Evolutionary conservation across 148 eudicot species (phyloP), one percentile per base, ranked within the genome.

Genomic region (Fallopia convolvulus): DNA sequence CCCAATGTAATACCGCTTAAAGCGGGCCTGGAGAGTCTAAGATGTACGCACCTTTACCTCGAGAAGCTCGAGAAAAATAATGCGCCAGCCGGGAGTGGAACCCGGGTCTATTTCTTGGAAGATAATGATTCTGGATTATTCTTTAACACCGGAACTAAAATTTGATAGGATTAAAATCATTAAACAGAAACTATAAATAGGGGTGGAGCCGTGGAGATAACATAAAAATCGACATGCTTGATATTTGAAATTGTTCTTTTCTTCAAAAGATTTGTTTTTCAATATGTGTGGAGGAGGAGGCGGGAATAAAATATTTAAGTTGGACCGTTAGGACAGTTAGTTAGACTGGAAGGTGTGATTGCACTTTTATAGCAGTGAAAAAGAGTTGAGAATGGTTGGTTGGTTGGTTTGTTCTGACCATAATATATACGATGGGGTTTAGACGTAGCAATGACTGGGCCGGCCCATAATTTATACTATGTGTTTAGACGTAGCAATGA

Each of bases 321-420:
- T 68, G 44, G 72, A 68, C 72, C 46, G 72, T 68, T 68, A 68
- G 72, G 72, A 68, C 72, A 68, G 72, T 68, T 68, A 68, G 72
- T 68, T 68, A 42, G 72, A 68, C 20, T 68, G 72, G 20, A 68
- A 68, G 72, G 72, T 68, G 72, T 9, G 17, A 33, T 15, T 33
- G 39, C 3, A 15, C 14, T 36, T 2, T 68, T 14, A 39, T 6
- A 68, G 41, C 42, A 6, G 44, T 68, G 44, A 68, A 68, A 68
- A 68, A 9, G 39, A n/a, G 17, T n/a, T 15, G 20, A 6, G 72
- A 68, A 68, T 15, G 72, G 72, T 68, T 68, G 72, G 72, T 65
- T 58, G 2, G 50, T 50, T 55, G 26, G 60, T 53, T 44, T 8
- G 47, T 44, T 44, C 47, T 44, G 47, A 6, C 47, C 47, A 36